A percentile compares a stretch with the other conserved stretches of the same genome.
phyloP scores from a whole-genome alignment of 345 rosid species.

The Leavenworthia alabamica region DNA sequence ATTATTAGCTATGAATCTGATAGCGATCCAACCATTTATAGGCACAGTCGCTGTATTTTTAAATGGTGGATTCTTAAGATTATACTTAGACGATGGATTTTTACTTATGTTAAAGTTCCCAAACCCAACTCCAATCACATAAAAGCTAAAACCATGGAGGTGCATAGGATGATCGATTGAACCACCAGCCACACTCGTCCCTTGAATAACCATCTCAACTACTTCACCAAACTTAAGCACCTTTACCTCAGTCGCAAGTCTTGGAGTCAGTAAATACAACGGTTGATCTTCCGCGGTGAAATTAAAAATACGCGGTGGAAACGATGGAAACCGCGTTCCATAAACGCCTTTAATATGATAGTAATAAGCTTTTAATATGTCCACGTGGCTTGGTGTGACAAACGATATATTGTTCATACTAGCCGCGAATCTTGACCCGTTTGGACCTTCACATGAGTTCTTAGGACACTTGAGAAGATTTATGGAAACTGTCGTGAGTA shows the following conservation, averaged over 20 bases:
- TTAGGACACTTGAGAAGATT: constrained; percentile 15
- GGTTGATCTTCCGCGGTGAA: constrained; percentile 23
- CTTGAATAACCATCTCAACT: constrained; percentile 20
- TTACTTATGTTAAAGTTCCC: constrained; percentile 18
- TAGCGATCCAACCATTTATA: constrained; percentile 16
- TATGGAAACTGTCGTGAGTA: constrained; percentile 33
- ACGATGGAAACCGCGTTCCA: constrained; percentile 29
- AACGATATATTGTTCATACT: constrained; percentile 27
- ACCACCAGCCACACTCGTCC: constrained; percentile 18
- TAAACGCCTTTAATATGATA: constrained; percentile 4
- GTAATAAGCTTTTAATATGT: constrained; percentile 27
- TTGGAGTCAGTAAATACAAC: constrained; percentile 7
- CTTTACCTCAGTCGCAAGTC: constrained; percentile 19
- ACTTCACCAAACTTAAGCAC: neutral
- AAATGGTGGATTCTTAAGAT: constrained; percentile 19
- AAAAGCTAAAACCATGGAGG: constrained; percentile 24
- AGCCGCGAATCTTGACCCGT: constrained; percentile 21
- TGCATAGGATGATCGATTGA: constrained; percentile 29
- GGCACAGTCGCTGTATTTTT: constrained; percentile 24
- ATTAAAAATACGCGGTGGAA: constrained; percentile 29
- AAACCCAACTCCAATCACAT: constrained; percentile 14
- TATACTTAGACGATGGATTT: constrained; percentile 7
- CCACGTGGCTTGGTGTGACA: constrained; percentile 24
- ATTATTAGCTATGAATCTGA: constrained; percentile 18
- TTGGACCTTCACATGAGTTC: constrained; percentile 23